Base-by-base conservation (phyloP, 2,329 filamentous ascomycete species). In the Epichloe coenophiala region DNA sequence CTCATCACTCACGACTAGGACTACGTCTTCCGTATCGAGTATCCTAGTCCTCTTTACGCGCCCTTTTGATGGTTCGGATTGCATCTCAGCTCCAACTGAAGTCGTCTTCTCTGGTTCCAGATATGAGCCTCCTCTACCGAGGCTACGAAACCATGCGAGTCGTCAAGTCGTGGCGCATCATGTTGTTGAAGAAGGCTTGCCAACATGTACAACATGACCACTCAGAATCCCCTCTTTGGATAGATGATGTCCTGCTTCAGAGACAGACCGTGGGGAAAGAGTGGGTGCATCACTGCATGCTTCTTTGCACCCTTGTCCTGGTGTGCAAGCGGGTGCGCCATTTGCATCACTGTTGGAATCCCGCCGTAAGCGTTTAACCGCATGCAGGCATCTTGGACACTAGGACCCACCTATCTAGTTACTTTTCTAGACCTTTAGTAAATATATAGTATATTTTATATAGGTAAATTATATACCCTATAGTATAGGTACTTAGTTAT, bases 211-310 rank as follows among this genome's bases (percentile, higher is more conserved):
- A 38, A 5, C 41, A 44, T 37, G 19, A 13, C 45, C 21, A 38
- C 35, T 15, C 11, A 15, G 27, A 17, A 38, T 47, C 33, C 33
- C 11, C 27, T 23, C 37, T n/a, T 35, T 41, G 46, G 33, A 36
- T 45, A 11, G 45, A 48, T 48, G 41, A 48, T 51, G 50, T 48
- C 40, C 48, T 48, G 50, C 50, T 46, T 48, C 36, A 38, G 13
- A 36, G 40, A 45, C 42, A 27, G 33, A 43, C 50, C 45, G 36
- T 43, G 45, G 41, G 49, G 35, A 49, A 50, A 39, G 35, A 45
- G 48, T 50, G 48, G 48, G 42, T 35, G 36, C 41, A 31, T 31
- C 27, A 31, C 27, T 11, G 27, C 27, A n/a, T 19, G 40, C 21
- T 21, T 35, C 12, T 27, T 38, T 21, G 4, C 11, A 44, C 45